Base-by-base conservation (phyloP, 2,329 filamentous ascomycete species). In the Coniochaeta sp. region DNA sequence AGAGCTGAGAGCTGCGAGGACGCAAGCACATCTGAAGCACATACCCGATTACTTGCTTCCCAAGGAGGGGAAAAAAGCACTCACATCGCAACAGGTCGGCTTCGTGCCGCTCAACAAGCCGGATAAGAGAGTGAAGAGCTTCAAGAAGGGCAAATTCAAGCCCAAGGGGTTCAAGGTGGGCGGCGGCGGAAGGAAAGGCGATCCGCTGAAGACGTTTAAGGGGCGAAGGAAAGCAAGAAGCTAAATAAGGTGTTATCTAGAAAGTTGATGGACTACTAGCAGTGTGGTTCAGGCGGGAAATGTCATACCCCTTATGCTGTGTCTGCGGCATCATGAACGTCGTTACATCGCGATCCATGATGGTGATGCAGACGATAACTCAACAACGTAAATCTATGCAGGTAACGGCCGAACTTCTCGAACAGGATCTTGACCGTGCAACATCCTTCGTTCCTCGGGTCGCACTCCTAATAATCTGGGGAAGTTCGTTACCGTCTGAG, bases 31-130 rank as follows among this genome's bases (percentile, higher is more conserved):
- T 78, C 78, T 99, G 65, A 96, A 91, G 75, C 91, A 97, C 72
- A 90, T 99, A 1, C 95, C 95, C 0, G 93, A 97, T 55, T 99
- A 99, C 71, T 77, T 99, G 58, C 79, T 99, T 67, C 95, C 95
- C 0, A 77, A 82, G 70, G 92, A 84, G 70, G 88, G 88, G 47
- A 89, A 85, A 72, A 88, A 89, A 68, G 87, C 82, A 0, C 76
- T 91, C 59, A 83, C 82, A 36, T 77, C 81, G 16, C 82, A 84
- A 28, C 82, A 90, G 61, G 80, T 92, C 59, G 91, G 91, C 1
- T 95, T 91, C 68, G 91, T 96, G 36, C 85, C 89, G 0, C 79
- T 88, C 65, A 77, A 78, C 65, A 86, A 84, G 71, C 66, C 71
- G 38, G 80, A 80, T 44, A 78, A 79, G 66, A 81, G 85, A 71